A percentile compares a stretch with the other conserved stretches of the same genome.
phyloP scores from a whole-genome alignment of 768 basidiomycete species.

The Macrocybe gigantea region DNA sequence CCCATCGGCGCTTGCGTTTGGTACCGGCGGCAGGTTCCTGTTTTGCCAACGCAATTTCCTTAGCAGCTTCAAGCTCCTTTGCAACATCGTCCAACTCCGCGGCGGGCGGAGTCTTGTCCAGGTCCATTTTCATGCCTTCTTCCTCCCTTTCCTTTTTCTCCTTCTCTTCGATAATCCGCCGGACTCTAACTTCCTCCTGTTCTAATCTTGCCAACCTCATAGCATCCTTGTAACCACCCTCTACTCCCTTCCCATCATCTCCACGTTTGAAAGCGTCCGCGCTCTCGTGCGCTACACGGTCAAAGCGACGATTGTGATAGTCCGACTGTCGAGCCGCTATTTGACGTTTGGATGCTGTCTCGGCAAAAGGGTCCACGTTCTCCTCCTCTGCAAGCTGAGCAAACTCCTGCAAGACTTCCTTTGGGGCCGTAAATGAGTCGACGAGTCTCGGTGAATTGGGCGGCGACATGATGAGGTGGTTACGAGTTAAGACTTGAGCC shows the following conservation, averaged over 20 bases:
- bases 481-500: no score
- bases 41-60: slow-evolving; percentile 29
- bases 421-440: slow-evolving; percentile 90
- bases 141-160: slow-evolving; percentile 73
- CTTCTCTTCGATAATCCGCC: slow-evolving; percentile 83
- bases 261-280: slow-evolving; percentile 69
- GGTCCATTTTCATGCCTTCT: slow-evolving; percentile 72
- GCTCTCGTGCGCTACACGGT: slow-evolving; percentile 75
- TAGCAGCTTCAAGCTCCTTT: slow-evolving; percentile 57
- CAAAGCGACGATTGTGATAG: slow-evolving; percentile 91
- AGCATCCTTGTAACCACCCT: slow-evolving; percentile 93
- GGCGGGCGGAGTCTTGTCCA: slow-evolving; percentile 90
- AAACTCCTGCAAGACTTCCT: slow-evolving; percentile 92
- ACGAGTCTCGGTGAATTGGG: slow-evolving; percentile 66
- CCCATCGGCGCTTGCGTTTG: slow-evolving; percentile 82
- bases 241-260: slow-evolving; percentile 63
- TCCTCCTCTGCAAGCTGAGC: slow-evolving; percentile 92
- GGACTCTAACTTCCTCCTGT: slow-evolving; percentile 86
- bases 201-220: slow-evolving; percentile 90
- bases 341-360: slow-evolving; percentile 89
- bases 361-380: slow-evolving; percentile 85
- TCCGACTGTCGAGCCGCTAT: slow-evolving; percentile 91
- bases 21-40: slow-evolving; percentile 35
- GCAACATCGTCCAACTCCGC: slow-evolving; percentile 71
- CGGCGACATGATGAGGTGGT: slow-evolving; percentile 42